These are phyloP conservation scores for Physcomitrellopsis africana DNA, from an alignment of 225 moss, liverwort and hornwort species.

Conservation along the genomic window DNA sequence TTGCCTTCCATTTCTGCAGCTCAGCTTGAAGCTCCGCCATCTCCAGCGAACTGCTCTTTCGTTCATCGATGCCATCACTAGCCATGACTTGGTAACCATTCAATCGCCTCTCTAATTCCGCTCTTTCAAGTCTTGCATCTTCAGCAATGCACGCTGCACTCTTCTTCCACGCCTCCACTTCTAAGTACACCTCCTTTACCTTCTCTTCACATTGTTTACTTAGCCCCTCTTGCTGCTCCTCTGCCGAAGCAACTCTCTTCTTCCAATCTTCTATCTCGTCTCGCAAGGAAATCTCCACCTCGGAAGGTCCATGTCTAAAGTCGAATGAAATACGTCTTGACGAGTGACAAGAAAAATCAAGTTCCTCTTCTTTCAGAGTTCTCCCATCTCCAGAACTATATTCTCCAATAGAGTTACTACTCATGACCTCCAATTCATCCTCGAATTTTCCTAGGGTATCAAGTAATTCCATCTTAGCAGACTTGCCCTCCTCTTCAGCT, in stretches of 20 bases:
- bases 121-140: conserved; percentile 26
- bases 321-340: conserved; percentile 33
- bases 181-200: conserved; percentile 38
- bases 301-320: conserved; percentile 27
- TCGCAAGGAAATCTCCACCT: conserved; percentile 34
- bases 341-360: conserved; percentile 32
- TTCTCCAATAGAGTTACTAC: conserved; percentile 36
- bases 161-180: conserved; percentile 38
- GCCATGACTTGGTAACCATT: conserved; percentile 32
- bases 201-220: conserved; percentile 24
- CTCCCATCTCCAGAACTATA: conserved; percentile 28
- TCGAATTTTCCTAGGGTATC: conserved; percentile 50
- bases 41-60: conserved; percentile 22
- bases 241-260: conserved; percentile 14
- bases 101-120: conserved; percentile 33
- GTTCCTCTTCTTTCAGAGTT: conserved; percentile 39
- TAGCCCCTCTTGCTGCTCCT: conserved; percentile 27
- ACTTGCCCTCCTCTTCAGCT: conserved; percentile 49
- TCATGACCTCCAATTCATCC: conserved; percentile 58
- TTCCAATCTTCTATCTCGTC: conserved; percentile 40
- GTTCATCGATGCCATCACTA: conserved; percentile 16
- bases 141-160: conserved; percentile 28
- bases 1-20: conserved; percentile 44
- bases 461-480: conserved; percentile 44
- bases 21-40: conserved; percentile 29